Conservation (phyloP, 1,284 basidiomycete species). For the Ceratobasidium sp. region DNA sequence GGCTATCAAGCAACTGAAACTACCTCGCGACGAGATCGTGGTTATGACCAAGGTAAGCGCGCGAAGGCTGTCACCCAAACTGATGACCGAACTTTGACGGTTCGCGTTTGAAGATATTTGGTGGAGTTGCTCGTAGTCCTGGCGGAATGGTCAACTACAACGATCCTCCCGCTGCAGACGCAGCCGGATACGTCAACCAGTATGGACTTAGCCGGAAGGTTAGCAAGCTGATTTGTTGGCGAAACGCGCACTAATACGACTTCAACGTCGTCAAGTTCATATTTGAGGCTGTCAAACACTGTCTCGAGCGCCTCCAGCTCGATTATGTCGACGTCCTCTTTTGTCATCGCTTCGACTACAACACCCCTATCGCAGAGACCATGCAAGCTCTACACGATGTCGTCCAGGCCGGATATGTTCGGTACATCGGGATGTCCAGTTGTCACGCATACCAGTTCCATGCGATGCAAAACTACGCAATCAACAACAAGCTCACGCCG, state of each 20-base stretch:
- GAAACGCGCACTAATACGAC: neutral
- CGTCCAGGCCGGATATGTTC: constrained; percentile 50
- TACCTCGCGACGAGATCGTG: constrained; percentile 41
- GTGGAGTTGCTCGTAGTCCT: neutral
- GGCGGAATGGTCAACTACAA: neutral
- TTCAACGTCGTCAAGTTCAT: constrained; percentile 40
- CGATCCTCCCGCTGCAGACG: neutral
- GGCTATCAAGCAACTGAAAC: constrained; percentile 43
- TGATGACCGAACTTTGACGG: too few relatives aligned
- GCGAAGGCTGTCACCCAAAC: too few relatives aligned
- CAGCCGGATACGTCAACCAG: constrained; percentile 49
- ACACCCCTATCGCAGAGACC: constrained; percentile 50
- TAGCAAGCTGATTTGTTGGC: constrained; percentile 25
- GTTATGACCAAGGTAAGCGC: constrained; percentile 44
- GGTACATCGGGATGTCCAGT: constrained; percentile 54
- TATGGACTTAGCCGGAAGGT: constrained; percentile 49
- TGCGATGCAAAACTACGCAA: constrained; percentile 47
- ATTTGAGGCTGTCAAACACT: constrained; percentile 42
- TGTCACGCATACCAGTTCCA: constrained; percentile 44
- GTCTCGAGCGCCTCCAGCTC: constrained; percentile 39
- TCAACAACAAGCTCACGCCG: constrained; percentile 49
- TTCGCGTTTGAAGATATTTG: neutral
- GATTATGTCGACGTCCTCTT: constrained; percentile 45
- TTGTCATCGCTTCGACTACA: constrained; percentile 38
- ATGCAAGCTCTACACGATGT: constrained; percentile 57